A percentile compares a stretch with the other conserved stretches of the same genome.
phyloP scores from a whole-genome alignment of 768 basidiomycete genomes.

The Boletellus sp. region DNA sequence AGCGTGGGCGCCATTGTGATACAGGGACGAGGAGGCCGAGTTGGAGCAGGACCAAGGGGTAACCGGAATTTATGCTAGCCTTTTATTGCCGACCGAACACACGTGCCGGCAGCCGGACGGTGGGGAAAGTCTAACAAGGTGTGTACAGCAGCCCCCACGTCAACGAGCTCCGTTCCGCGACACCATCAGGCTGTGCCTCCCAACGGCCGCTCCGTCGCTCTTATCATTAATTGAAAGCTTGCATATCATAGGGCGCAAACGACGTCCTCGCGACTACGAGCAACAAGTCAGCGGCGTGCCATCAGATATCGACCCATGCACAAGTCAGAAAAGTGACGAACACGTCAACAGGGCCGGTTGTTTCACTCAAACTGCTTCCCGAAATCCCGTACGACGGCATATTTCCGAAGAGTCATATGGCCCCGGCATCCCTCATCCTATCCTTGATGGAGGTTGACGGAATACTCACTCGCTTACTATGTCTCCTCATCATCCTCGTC shows the following conservation, averaged over 20 bases:
- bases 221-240: too few species aligned
- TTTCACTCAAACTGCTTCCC: slow-evolving; percentile 24
- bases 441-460: not conserved
- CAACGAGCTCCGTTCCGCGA: slow-evolving; percentile 1
- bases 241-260: too few species aligned
- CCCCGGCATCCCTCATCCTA: slow-evolving; percentile 67
- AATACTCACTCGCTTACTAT: slow-evolving; percentile 11
- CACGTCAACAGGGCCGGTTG: slow-evolving; percentile 16
- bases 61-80: slow-evolving; percentile 5
- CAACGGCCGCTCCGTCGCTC: too few species aligned
- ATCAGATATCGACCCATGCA: not conserved
- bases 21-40: not conserved
- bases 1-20: slow-evolving; percentile 59
- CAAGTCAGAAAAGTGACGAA: slow-evolving; percentile 19
- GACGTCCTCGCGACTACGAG: not conserved
- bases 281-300: slow-evolving; percentile 6
- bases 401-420: slow-evolving; percentile 72
- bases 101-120: not conserved
- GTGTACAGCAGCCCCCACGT: not conserved
- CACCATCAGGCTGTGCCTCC: too few species aligned
- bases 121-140: too few species aligned
- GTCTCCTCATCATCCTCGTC: slow-evolving; percentile 60
- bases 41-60: slow-evolving; percentile 14
- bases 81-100: not conserved
- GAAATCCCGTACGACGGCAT: slow-evolving; percentile 12